Conservation (phyloP, 2,329 filamentous ascomycete genomes). For the Ophiosphaerella narmari region DNA sequence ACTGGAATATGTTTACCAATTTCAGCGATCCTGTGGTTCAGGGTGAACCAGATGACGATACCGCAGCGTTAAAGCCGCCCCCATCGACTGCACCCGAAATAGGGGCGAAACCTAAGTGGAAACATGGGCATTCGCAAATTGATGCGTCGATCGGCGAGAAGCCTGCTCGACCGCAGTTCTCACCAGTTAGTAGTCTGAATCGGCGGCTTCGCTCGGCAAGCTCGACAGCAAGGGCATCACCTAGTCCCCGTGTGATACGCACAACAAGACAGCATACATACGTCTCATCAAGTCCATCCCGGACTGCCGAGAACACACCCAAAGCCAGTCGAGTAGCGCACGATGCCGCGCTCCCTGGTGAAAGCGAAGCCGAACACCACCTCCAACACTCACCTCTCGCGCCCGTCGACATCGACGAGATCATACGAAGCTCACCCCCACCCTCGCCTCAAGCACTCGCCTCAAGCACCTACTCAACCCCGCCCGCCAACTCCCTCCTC, state of each 20-base stretch:
- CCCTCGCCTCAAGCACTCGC: neutral
- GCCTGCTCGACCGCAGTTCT: constrained; percentile 4
- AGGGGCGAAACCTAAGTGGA: constrained; percentile 2
- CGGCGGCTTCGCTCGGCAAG: constrained; percentile 8
- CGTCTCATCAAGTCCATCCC: constrained; percentile 3
- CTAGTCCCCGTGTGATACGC: constrained; percentile 20
- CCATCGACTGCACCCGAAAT: constrained; percentile 9
- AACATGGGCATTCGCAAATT: constrained; percentile 3
- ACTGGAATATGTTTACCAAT: constrained; percentile 12
- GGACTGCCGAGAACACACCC: constrained; percentile 6
- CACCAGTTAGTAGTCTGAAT: constrained; percentile 9
- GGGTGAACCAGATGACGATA: neutral
- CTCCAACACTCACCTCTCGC: constrained; percentile 16
- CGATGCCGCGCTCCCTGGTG: constrained; percentile 6
- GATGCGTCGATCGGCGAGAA: constrained; percentile 3
- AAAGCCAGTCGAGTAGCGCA: constrained; percentile 8
- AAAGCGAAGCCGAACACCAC: constrained; percentile 10
- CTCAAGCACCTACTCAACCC: constrained; percentile 7
- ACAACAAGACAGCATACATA: constrained; percentile 17
- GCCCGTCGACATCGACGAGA: constrained; percentile 5
- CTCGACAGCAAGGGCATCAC: constrained; percentile 1
- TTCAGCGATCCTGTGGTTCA: constrained; percentile 15
- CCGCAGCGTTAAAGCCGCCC: constrained; percentile 5
- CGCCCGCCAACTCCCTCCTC: constrained; percentile 22
- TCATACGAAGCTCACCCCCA: constrained; percentile 16